Conservation (phyloP, 2,329 filamentous ascomycete genomes). For the Colletotrichum paranaense region DNA sequence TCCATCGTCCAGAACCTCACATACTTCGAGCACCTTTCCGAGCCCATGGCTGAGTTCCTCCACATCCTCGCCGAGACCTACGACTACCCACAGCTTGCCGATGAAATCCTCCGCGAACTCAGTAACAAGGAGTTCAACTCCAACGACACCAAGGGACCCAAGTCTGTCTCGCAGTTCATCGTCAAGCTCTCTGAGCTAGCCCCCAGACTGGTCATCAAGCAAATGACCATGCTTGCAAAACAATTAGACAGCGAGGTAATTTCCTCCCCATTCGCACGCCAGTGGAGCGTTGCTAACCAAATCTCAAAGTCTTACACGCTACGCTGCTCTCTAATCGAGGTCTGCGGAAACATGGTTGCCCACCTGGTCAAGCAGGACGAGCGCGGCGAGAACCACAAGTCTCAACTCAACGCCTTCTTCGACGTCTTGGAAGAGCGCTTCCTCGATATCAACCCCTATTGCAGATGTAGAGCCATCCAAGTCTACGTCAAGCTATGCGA, state of each 20-base stretch:
- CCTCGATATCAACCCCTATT: constrained; percentile 96
- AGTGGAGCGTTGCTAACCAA: not conserved
- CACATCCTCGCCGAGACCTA: constrained; percentile 97
- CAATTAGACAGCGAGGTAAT: constrained; percentile 90
- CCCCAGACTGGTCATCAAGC: constrained; percentile 93
- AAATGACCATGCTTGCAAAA: constrained; percentile 95
- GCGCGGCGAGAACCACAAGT: constrained; percentile 90
- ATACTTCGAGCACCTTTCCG: constrained; percentile 98
- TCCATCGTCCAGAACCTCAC: constrained; percentile 97
- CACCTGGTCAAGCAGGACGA: constrained; percentile 94
- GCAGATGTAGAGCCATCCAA: constrained; percentile 89
- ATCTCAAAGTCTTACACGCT: constrained; percentile 82
- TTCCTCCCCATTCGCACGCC: not conserved
- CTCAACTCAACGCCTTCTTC: constrained; percentile 96
- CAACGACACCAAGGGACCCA: constrained; percentile 94
- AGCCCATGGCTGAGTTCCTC: constrained; percentile 98
- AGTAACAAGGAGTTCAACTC: constrained; percentile 99
- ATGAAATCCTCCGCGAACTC: constrained; percentile 92
- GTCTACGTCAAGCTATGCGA: constrained; percentile 94
- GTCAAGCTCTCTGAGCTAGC: constrained; percentile 92
- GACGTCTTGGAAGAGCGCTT: constrained; percentile 97
- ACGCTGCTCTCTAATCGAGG: constrained; percentile 92
- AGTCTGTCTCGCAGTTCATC: constrained; percentile 95
- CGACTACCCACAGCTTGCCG: constrained; percentile 93
- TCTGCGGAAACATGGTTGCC: constrained; percentile 93